Conservation (phyloP, 2,329 filamentous ascomycete genomes). For the Amauroascus niger region DNA sequence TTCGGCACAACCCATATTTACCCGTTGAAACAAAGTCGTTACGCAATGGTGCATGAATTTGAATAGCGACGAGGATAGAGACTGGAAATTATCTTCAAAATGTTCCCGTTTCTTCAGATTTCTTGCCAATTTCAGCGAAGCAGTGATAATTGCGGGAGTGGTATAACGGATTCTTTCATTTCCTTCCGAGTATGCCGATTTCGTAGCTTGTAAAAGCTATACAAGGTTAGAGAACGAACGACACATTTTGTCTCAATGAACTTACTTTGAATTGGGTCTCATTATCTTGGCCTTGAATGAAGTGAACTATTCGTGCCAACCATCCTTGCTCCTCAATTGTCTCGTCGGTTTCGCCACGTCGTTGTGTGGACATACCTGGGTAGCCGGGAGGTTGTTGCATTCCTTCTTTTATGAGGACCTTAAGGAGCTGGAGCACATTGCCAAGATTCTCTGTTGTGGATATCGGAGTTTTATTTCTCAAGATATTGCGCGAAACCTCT, state of each 20-base stretch:
- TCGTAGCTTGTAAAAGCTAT: conserved; percentile 70
- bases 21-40: conserved; percentile 76
- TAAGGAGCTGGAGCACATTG: conserved; percentile 76
- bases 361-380: conserved; percentile 62
- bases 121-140: conserved; percentile 78
- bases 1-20: conserved; percentile 73
- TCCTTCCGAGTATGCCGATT: conserved; percentile 79
- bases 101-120: conserved; percentile 86
- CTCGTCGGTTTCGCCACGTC: conserved; percentile 84
- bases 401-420: conserved; percentile 88
- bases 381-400: conserved; percentile 76
- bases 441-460: conserved; percentile 70
- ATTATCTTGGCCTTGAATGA: conserved; percentile 74
- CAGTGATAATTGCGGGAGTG: conserved; percentile 81
- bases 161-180: conserved; percentile 95
- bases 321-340: conserved; percentile 97
- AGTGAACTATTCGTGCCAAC: conserved; percentile 84
- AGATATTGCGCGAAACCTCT: conserved; percentile 71
- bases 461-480: conserved; percentile 72
- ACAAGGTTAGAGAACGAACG: conserved; percentile 17
- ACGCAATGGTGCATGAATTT: conserved; percentile 90
- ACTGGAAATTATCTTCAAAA: conserved; percentile 64
- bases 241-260: background rate
- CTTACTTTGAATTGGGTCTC: conserved; percentile 76
- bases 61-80: conserved; percentile 70